Percentiles rank a stretch among this genome's conserved stretches.
Evolutionary conservation across 2,329 filamentous ascomycete genomes (phyloP).

Genomic region (Bimuria novae-zelandiae): DNA sequence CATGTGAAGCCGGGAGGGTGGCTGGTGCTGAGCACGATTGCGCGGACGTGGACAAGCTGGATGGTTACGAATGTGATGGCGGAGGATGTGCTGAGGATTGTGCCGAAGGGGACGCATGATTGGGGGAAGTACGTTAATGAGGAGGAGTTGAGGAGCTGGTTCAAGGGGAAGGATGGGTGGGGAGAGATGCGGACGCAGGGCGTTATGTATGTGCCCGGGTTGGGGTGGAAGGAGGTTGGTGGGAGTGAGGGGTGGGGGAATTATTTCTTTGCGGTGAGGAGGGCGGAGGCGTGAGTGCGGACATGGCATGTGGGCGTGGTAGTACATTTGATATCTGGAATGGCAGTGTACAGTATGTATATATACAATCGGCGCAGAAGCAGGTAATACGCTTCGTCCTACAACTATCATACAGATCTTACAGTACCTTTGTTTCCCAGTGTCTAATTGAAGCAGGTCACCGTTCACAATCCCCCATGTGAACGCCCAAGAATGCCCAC

Average conservation of each 20-base stretch:
- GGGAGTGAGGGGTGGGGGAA: conserved; percentile 89
- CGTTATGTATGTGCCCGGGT: conserved; percentile 84
- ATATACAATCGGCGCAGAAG: conserved; percentile 14
- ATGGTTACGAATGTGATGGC: conserved; percentile 90
- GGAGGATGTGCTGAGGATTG: conserved; percentile 84
- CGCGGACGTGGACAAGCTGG: conserved; percentile 86
- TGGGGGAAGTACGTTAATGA: conserved; percentile 96
- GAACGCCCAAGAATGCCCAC: too few relatives aligned
- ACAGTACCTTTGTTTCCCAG: too few relatives aligned
- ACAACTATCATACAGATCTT: conserved; percentile 2
- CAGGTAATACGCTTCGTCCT: background rate
- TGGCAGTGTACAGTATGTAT: conserved; percentile 23
- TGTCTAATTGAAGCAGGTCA: too few relatives aligned
- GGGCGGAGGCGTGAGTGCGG: conserved; percentile 27
- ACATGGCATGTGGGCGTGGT: conserved; percentile 2
- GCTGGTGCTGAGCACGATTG: conserved; percentile 91
- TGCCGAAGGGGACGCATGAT: conserved; percentile 91
- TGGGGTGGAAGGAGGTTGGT: conserved; percentile 84
- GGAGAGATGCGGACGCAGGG: conserved; percentile 68
- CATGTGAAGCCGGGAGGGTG: conserved; percentile 90
- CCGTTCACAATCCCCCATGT: too few relatives aligned
- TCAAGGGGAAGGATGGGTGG: conserved; percentile 47
- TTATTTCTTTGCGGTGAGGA: conserved; percentile 90
- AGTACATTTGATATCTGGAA: conserved; percentile 30
- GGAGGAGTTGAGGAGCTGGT: conserved; percentile 66